These are phyloP conservation scores for Pythium aquatile DNA, from an alignment of 352 stramenopile genomes.

Conservation along the genomic window DNA sequence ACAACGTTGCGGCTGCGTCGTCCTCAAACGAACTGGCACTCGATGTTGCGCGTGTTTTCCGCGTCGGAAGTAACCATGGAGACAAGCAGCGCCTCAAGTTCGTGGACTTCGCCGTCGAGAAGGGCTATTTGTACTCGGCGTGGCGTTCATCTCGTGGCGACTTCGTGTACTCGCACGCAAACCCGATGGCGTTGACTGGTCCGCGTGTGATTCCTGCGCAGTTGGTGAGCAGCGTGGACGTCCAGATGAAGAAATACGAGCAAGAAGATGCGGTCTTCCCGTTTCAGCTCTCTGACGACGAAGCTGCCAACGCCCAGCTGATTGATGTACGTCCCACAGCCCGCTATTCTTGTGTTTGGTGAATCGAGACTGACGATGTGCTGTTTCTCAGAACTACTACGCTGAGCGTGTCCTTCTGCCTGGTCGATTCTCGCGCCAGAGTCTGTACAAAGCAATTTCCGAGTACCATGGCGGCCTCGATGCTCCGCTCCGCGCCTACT, in stretches of 20 bases:
- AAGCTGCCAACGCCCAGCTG: constrained; percentile 28
- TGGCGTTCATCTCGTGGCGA: constrained; percentile 64
- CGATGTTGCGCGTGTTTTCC: constrained; percentile 56
- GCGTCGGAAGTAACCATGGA: constrained; percentile 22
- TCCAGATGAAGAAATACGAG: constrained; percentile 68
- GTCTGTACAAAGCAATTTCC: constrained; percentile 57
- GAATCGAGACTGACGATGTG: neutral
- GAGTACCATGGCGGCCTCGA: constrained; percentile 42
- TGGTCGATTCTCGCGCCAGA: constrained; percentile 64
- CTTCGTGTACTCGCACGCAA: constrained; percentile 59
- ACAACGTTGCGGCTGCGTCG: constrained; percentile 1
- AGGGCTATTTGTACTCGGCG: constrained; percentile 66
- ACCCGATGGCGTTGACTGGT: constrained; percentile 68
- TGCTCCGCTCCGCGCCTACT: constrained; percentile 29
- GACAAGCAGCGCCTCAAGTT: constrained; percentile 51
- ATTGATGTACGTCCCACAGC: constrained; percentile 39
- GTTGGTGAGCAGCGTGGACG: constrained; percentile 50
- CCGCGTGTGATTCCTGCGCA: constrained; percentile 52
- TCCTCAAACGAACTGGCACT: constrained; percentile 41
- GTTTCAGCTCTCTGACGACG: constrained; percentile 53
- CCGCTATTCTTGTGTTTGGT: neutral
- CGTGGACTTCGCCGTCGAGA: constrained; percentile 71
- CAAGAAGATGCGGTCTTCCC: constrained; percentile 52
- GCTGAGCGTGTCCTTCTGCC: constrained; percentile 53
- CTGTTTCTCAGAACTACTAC: constrained; percentile 47